Percentiles rank a stretch among this genome's conserved stretches.
These are phyloP conservation scores for Ogataea trehaloabstinens DNA, from an alignment of 805 yeast species.

Conservation along the genomic window DNA sequence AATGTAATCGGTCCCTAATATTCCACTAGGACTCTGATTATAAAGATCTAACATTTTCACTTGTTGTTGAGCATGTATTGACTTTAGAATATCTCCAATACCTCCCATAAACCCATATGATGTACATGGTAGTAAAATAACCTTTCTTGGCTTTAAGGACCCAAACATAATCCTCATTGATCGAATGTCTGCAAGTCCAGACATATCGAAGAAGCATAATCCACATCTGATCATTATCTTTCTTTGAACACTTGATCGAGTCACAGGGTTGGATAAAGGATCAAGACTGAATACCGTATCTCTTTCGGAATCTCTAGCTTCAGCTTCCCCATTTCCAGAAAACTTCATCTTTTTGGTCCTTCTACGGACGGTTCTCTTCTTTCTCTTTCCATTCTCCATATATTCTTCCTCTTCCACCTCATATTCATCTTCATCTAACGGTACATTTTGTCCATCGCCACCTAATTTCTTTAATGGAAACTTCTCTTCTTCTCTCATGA, in stretches of 20 bases:
- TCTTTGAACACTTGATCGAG: constrained; percentile 7
- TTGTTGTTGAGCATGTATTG: constrained; percentile 20
- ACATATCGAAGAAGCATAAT: constrained; percentile 71
- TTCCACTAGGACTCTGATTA: constrained; percentile 14
- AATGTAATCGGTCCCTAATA: constrained; percentile 26
- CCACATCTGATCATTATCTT: constrained; percentile 60
- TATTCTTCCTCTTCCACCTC: constrained; percentile 27
- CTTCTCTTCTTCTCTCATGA: constrained; percentile 50
- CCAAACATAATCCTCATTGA: constrained; percentile 78
- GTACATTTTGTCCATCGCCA: constrained; percentile 16
- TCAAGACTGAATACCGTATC: constrained; percentile 24
- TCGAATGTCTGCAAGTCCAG: constrained; percentile 81
- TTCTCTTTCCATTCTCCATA: constrained; percentile 21
- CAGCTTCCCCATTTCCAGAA: not conserved
- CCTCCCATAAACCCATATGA: constrained; percentile 24
- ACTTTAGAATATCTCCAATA: constrained; percentile 18
- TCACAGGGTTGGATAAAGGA: constrained; percentile 23
- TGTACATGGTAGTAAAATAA: constrained; percentile 45
- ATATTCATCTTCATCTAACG: constrained; percentile 18
- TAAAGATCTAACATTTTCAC: constrained; percentile 16
- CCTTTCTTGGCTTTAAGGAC: constrained; percentile 71
- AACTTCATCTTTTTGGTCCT: constrained; percentile 23
- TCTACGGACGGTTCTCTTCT: constrained; percentile 16
- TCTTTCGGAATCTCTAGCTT: not conserved
- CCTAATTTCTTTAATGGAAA: constrained; percentile 31